These are phyloP conservation scores for Candida andamanensis DNA, from an alignment of 805 yeast species.

Conservation along the genomic window DNA sequence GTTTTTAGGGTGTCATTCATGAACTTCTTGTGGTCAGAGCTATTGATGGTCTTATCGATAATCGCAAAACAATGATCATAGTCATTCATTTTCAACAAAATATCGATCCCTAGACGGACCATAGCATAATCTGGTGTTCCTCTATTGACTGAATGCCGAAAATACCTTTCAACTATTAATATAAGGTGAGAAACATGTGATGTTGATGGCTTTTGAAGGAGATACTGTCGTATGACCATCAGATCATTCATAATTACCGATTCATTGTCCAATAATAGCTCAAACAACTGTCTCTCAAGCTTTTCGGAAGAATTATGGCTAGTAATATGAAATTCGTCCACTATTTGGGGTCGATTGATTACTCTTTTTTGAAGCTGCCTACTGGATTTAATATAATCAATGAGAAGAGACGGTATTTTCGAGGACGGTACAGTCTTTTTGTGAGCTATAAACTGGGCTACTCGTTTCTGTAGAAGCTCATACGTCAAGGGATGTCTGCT, in stretches of 20 bases:
- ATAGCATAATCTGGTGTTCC: not conserved
- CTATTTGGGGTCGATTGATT: not conserved
- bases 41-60: slow-evolving; percentile 14
- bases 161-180: not conserved
- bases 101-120: slow-evolving; percentile 13
- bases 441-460: not conserved
- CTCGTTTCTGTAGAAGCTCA: slow-evolving; percentile 19
- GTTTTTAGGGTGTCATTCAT: not conserved
- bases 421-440: not conserved
- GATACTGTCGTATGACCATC: not conserved
- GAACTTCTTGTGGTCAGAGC: not conserved
- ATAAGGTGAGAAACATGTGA: not conserved
- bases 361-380: slow-evolving; percentile 14
- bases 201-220: not conserved
- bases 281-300: not conserved
- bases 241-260: not conserved
- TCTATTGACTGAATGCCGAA: not conserved
- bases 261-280: not conserved
- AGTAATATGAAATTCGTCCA: not conserved
- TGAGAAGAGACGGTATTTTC: slow-evolving; percentile 4
- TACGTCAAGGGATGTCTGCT: slow-evolving; percentile 19
- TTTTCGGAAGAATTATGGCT: not conserved
- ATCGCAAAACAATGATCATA: slow-evolving; percentile 23
- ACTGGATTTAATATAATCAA: slow-evolving; percentile 21
- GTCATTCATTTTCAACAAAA: slow-evolving; percentile 21